Conservation (phyloP, 2,329 filamentous ascomycete species). For the Claviceps capensis region DNA sequence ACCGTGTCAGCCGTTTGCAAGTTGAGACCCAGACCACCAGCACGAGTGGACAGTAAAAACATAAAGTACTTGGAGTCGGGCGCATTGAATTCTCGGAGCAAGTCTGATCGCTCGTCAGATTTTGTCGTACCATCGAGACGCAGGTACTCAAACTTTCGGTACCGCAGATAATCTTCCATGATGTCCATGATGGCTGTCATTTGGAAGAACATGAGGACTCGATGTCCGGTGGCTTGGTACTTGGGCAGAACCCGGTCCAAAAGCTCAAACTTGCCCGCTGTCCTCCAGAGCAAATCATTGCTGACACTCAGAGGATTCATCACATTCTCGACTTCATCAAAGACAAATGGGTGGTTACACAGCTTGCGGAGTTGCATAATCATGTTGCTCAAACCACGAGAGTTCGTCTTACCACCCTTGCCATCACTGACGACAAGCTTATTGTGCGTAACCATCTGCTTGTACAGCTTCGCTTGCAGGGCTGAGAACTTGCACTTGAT, state of each 20-base stretch:
- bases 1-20: constrained; percentile 96
- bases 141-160: constrained; percentile 71
- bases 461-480: constrained; percentile 85
- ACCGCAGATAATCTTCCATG: constrained; percentile 94
- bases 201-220: constrained; percentile 99
- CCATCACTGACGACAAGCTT: constrained; percentile 88
- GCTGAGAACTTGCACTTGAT: constrained; percentile 99
- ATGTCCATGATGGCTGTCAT: constrained; percentile 99
- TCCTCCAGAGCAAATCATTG: constrained; percentile 91
- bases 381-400: constrained; percentile 97
- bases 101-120: constrained; percentile 87
- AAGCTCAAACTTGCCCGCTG: constrained; percentile 92
- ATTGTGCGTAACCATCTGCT: constrained; percentile 93
- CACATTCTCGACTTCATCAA: constrained; percentile 93
- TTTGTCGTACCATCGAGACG: constrained; percentile 95
- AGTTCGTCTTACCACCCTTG: constrained; percentile 86
- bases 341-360: constrained; percentile 98
- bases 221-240: constrained; percentile 80
- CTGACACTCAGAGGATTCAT: constrained; percentile 84
- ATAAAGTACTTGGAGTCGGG: constrained; percentile 90
- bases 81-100: constrained; percentile 79
- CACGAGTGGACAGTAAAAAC: constrained; percentile 95
- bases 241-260: constrained; percentile 87
- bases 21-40: constrained; percentile 93
- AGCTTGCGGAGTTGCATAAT: constrained; percentile 98